Conservation (phyloP, 2,329 filamentous ascomycete species). For the Paraconiothyrium sp. region DNA sequence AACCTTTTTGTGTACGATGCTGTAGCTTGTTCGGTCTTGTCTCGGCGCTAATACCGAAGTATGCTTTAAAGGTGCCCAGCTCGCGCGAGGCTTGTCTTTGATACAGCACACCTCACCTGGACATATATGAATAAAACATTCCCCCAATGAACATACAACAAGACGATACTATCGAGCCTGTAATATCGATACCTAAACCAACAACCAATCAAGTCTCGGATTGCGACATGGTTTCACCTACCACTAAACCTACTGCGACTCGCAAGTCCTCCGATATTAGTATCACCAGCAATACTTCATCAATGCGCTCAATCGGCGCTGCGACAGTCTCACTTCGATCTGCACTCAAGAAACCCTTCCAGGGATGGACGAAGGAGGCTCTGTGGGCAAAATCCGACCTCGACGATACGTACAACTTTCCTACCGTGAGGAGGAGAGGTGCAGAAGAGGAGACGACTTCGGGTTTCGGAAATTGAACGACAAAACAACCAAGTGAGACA, state of each 20-base stretch:
- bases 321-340: conserved; percentile 29
- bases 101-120: neutral
- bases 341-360: conserved; percentile 45
- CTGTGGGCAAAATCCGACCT: conserved; percentile 42
- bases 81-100: neutral
- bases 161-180: neutral
- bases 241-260: neutral
- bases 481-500: neutral
- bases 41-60: neutral
- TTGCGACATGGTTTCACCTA: neutral
- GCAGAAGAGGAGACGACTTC: neutral
- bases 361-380: conserved; percentile 46
- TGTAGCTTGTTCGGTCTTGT: conserved; percentile 1
- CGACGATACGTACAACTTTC: conserved; percentile 51
- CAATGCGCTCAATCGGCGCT: conserved; percentile 15
- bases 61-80: neutral
- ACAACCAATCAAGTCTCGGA: neutral
- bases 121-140: neutral
- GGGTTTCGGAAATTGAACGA: neutral
- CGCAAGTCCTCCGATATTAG: conserved; percentile 10
- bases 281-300: neutral
- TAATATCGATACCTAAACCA: neutral
- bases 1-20: neutral
- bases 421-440: conserved; percentile 24
- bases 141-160: neutral